Conservation (phyloP, 2,329 filamentous ascomycete genomes). For the Alternaria solani region DNA sequence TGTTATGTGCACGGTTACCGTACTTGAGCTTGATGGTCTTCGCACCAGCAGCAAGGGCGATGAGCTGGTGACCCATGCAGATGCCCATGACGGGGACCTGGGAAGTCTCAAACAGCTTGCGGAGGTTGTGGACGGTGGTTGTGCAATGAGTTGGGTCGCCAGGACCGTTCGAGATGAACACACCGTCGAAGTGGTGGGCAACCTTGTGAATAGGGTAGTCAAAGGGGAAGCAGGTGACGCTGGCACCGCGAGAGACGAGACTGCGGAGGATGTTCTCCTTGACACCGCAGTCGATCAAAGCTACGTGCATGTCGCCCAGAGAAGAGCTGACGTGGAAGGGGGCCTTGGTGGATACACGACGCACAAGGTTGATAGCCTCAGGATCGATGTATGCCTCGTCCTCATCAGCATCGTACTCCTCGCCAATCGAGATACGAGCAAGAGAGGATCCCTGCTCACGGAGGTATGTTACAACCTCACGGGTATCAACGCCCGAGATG, state of each 20-base stretch:
- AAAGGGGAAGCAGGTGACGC: slow-evolving; percentile 93
- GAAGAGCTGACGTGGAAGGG: slow-evolving; percentile 93
- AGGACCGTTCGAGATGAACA: slow-evolving; percentile 99
- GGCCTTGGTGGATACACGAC: slow-evolving; percentile 95
- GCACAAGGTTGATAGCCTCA: slow-evolving; percentile 94
- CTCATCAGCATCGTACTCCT: slow-evolving; percentile 98
- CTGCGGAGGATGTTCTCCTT: slow-evolving; percentile 99
- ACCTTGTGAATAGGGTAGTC: slow-evolving; percentile 99
- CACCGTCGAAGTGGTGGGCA: slow-evolving; percentile 94
- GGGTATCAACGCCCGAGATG: slow-evolving; percentile 96
- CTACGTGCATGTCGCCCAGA: slow-evolving; percentile 85
- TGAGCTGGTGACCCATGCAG: slow-evolving; percentile 94
- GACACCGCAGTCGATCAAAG: slow-evolving; percentile 95
- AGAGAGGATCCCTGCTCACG: slow-evolving; percentile 97
- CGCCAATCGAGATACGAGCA: slow-evolving; percentile 91
- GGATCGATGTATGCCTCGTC: slow-evolving; percentile 96
- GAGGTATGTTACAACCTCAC: slow-evolving; percentile 93
- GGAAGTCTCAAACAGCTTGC: slow-evolving; percentile 88
- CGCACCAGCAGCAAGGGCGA: slow-evolving; percentile 87
- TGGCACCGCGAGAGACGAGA: slow-evolving; percentile 88
- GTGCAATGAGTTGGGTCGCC: slow-evolving; percentile 98
- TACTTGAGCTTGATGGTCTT: slow-evolving; percentile 98
- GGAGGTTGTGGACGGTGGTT: slow-evolving; percentile 90
- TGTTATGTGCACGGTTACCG: slow-evolving; percentile 98
- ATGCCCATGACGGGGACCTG: slow-evolving; percentile 96